Evolutionary conservation across 352 stramenopile species (phyloP), one percentile per base, ranked within the genome.

Genomic region (Aphanomyces cochlioides): DNA sequence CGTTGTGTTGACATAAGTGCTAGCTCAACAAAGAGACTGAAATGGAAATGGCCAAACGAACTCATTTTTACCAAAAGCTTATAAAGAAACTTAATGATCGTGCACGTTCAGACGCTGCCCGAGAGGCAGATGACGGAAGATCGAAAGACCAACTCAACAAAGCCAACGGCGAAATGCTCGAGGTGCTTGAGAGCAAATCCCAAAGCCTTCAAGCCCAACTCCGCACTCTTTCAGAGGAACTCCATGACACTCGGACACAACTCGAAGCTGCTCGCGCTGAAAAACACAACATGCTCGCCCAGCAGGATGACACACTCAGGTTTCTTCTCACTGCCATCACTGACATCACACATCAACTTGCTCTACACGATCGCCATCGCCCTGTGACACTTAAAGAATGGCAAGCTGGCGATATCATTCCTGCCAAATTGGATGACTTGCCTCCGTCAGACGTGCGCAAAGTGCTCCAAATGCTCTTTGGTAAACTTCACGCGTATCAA

Each of bases 51-150:
- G 80, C 83, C 4, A 89, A 83, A 56, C 89, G 89, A 67, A 86
- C 80, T 47, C 76, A 75, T 38, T 89, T 90, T 69, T 92, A 90
- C 57, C 84, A 89, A 73, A 86, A 83, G 61, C 78, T 92, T 8
- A 67, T 90, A 0, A 71, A 77, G 2, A 79, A 86, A 39, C 71
- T 90, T n/a, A 71, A 74, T 47, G 77, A 86, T 48, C 77, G 45
- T 8, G 64, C 54, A n/a, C 64, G 61, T 19, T 21, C 43, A 12
- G 64, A 70, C 47, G 64, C 64, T 1, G 64, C 64, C 8, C 48
- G 53, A 50, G 19, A 41, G 12, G 28, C 73, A 17, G 41, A 28
- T n/a, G 28, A 53, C 10, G 17, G 66, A 7, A 10, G 19, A 2
- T 45, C 47, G 21, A 72, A 65, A 1, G 70, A 66, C 7, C 66